Evolutionary conservation across 139 green algal genomes (phyloP), one percentile per base, ranked within the genome.

Genomic region (Spirogloea muscicola): DNA sequence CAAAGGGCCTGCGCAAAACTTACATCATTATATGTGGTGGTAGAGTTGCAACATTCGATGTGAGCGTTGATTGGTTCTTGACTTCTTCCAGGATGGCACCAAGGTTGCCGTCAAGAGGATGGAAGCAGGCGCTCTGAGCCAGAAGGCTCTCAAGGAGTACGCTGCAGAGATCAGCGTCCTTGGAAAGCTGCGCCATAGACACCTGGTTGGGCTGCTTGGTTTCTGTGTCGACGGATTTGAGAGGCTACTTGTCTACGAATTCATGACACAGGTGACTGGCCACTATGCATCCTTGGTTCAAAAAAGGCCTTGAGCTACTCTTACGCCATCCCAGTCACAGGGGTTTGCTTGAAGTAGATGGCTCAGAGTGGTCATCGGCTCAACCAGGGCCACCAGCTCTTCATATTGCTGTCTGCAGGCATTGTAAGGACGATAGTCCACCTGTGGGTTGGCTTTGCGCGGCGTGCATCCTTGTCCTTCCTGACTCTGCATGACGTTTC

Each of bases 121-220:
- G 67, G 67, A 76, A 21, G 31, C n/a, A 7, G 46, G 67, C 27
- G 31, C 36, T 34, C 43, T 76, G 36, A 69, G n/a, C 58, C 48
- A 68, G 34, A 76, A 76, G 49, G 67, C 49, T 41, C 42, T 68
- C n/a, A 42, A 33, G 16, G 67, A 76, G 49, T 74, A 66, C 38
- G 43, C 34, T 62, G 70, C 85, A 41, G 85, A 89, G 68, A 72
- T 86, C 9, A 49, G 25, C 49, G 80, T 80, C 43, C 57, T 89
- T 66, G 59, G 39, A 36, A 64, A 68, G 25, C 52, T 84, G 40
- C 58, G 61, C 31, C 79, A 88, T 57, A 21, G 44, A 29, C 77
- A 87, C 57, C 61, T 89, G 9, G 64, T 88, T 0, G 57, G 33
- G 9, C 72, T 88, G 41, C 68, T 88, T 27, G 85, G 85, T 13